Evolutionary conservation across 257 asterid genomes (phyloP).

Genomic region (Rubia yunnanensis): DNA sequence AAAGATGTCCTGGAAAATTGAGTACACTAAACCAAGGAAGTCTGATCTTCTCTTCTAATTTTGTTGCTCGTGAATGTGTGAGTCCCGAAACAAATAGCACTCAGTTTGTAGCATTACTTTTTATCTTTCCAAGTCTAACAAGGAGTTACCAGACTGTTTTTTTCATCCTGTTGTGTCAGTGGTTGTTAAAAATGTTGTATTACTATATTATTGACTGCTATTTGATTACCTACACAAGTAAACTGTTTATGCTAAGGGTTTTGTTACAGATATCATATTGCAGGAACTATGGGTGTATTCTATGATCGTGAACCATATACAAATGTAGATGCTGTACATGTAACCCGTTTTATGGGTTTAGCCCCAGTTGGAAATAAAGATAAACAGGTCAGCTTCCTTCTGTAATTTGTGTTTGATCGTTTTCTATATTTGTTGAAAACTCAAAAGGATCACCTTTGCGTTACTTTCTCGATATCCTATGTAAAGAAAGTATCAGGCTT

Average conservation of each 20-base stretch:
- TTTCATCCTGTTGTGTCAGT: neutral
- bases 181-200: neutral
- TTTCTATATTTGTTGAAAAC: slow-evolving; percentile 8
- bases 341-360: slow-evolving; percentile 92
- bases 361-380: slow-evolving; percentile 92
- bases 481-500: neutral
- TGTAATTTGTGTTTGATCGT: slow-evolving; percentile 6
- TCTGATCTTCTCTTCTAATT: neutral
- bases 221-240: neutral
- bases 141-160: neutral
- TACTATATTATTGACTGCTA: neutral
- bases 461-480: neutral
- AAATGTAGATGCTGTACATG: slow-evolving; percentile 60
- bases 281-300: slow-evolving; percentile 67
- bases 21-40: neutral
- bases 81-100: neutral
- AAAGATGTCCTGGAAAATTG: neutral
- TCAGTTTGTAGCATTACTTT: neutral
- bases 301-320: slow-evolving; percentile 88
- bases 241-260: slow-evolving; percentile 21
- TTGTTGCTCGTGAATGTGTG: neutral
- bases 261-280: slow-evolving; percentile 72
- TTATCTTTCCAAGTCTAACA: neutral
- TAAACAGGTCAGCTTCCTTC: slow-evolving; percentile 54
- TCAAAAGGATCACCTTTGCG: neutral